These are phyloP conservation scores for Plasmodium inui DNA, from an alignment of 169 alveolate genomes.

Conservation along the genomic window DNA sequence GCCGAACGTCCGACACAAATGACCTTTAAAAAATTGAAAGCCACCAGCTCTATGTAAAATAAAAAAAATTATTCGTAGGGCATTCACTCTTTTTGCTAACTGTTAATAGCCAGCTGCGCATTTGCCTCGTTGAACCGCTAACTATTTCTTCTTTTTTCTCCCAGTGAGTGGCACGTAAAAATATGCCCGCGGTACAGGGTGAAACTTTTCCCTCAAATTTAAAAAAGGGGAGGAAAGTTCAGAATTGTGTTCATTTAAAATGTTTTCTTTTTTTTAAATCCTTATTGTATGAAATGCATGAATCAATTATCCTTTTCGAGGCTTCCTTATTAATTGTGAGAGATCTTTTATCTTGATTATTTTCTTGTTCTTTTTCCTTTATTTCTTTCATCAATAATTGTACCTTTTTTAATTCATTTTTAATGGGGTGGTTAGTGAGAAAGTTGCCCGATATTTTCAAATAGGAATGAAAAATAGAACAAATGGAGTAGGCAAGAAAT, in stretches of 20 bases:
- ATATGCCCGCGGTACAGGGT: neutral
- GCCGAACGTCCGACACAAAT: neutral
- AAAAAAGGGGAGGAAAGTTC: neutral
- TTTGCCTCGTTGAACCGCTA: neutral
- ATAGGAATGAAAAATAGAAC: constrained; percentile 74
- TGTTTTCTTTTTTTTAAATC: constrained; percentile 66
- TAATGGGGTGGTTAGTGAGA: constrained; percentile 60
- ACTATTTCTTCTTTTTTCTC: neutral
- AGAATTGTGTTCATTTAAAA: neutral
- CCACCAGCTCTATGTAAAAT: neutral
- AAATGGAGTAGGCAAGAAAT: constrained; percentile 70
- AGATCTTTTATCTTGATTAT: constrained; percentile 41
- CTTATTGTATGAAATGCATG: constrained; percentile 74
- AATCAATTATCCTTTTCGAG: constrained; percentile 63
- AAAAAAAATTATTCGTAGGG: neutral
- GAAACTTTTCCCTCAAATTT: neutral
- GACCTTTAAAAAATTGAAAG: neutral
- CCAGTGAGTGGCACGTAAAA: neutral
- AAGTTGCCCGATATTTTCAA: constrained; percentile 71
- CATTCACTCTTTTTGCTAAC: neutral
- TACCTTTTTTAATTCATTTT: constrained; percentile 59
- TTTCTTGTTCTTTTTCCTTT: constrained; percentile 42
- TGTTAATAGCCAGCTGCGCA: neutral
- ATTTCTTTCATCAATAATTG: constrained; percentile 71
- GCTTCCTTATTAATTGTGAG: constrained; percentile 72